phyloP scores from a whole-genome alignment of 2,329 filamentous ascomycete genomes.

The Lachnellula cervina region DNA sequence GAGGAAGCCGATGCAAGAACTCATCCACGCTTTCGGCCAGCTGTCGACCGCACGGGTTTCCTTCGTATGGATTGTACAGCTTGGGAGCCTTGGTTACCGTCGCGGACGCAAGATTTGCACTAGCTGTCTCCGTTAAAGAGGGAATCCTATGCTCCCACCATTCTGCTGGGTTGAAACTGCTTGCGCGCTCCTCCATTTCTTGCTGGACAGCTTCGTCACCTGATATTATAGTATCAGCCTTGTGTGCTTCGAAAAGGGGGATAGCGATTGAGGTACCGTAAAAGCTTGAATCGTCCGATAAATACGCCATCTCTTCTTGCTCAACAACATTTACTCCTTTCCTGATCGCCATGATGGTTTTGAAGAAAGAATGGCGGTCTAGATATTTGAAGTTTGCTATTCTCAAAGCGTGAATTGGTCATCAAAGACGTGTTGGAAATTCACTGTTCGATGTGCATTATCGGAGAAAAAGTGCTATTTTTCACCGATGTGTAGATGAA shows the following conservation, averaged over 20 bases:
- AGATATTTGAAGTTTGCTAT: not conserved
- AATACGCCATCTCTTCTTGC: constrained; percentile 13
- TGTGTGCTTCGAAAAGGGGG: constrained; percentile 1
- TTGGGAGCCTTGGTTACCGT: constrained; percentile 8
- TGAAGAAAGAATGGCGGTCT: not conserved
- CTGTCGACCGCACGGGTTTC: constrained; percentile 51
- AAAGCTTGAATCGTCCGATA: constrained; percentile 48
- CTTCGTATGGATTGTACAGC: constrained; percentile 56
- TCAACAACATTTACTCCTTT: not conserved
- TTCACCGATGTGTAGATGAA: not conserved
- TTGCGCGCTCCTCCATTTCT: constrained; percentile 45
- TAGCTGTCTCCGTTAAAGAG: constrained; percentile 33
- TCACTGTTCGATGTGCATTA: not conserved
- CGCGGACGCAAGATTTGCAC: constrained; percentile 18
- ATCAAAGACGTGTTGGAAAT: not conserved
- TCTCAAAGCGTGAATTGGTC: constrained; percentile 4
- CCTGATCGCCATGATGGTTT: constrained; percentile 14
- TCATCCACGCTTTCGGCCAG: constrained; percentile 56
- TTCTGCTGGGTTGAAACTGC: constrained; percentile 43
- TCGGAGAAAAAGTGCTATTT: not conserved
- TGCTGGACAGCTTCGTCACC: constrained; percentile 49
- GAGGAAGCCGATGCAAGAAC: constrained; percentile 66
- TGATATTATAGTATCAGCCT: constrained; percentile 31
- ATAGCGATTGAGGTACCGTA: constrained; percentile 40
- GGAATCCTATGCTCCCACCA: constrained; percentile 43